phyloP scores from a whole-genome alignment of 2,329 filamentous ascomycete species.

The Epicoccum nigrum region DNA sequence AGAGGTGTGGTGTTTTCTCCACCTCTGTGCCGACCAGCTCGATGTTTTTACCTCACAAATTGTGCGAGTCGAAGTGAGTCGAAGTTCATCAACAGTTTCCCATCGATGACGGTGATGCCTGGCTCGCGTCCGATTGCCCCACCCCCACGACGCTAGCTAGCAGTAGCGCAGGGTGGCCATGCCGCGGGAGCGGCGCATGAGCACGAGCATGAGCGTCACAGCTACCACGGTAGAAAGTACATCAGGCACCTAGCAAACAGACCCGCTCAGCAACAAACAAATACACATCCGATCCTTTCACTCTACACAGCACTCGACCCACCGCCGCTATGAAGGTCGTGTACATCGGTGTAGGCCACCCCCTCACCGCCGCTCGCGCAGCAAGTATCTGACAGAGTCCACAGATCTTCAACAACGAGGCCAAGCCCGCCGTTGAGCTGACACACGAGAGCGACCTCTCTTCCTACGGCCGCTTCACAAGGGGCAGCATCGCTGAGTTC shows the following conservation, averaged over 20 bases:
- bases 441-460: conserved; percentile 77
- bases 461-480: conserved; percentile 79
- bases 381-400: conserved; percentile 18
- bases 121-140: conserved; percentile 31
- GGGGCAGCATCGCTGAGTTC: conserved; percentile 48
- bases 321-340: conserved; percentile 74
- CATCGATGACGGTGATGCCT: conserved; percentile 24
- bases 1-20: neutral
- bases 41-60: neutral
- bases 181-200: conserved; percentile 11
- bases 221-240: neutral
- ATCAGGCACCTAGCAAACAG: conserved; percentile 3
- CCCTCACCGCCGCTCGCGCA: conserved; percentile 27
- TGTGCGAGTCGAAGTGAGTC: conserved; percentile 9
- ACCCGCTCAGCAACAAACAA: neutral
- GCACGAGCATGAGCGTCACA: conserved; percentile 4
- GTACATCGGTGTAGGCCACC: conserved; percentile 77
- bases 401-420: conserved; percentile 82
- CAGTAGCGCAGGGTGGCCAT: conserved; percentile 32
- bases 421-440: conserved; percentile 75
- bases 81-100: conserved; percentile 16
- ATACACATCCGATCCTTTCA: no score
- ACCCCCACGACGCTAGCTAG: conserved; percentile 18
- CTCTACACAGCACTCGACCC: neutral
- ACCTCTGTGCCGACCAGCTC: neutral